Evolutionary conservation across 2,329 filamentous ascomycete genomes (phyloP), one percentile per base, ranked within the genome.

Genomic region (Myriangium duriaei): DNA sequence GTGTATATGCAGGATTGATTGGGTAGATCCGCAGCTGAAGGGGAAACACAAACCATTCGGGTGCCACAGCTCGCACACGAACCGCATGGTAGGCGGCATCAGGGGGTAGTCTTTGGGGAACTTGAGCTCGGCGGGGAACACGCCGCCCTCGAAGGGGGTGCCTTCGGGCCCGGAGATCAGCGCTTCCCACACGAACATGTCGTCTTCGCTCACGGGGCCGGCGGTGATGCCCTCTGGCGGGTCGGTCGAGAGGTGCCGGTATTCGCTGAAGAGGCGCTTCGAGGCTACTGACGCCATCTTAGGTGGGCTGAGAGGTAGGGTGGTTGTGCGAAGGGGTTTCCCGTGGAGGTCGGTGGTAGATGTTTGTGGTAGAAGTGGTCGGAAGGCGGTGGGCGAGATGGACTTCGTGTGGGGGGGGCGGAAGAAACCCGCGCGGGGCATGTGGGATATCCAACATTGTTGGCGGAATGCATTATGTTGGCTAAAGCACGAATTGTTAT

Each of bases 91-190:
- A 6, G 91, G 91, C 44, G 91, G 91, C 49, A 87, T 82, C 4
- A 96, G 74, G n/a, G 91, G 91, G 55, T 98, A 98, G 61, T 98
- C 91, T 56, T 82, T 83, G 4, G 91, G 88, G 54, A 98, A 98
- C 53, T 80, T 86, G 51, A 98, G 74, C 62, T 94, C 86, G 16
- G 91, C 91, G 30, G 87, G 85, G 59, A 96, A 98, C 42, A 98
- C 76, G 37, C 91, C 91, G 42, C 87, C 88, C 66, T 93, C 88
- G 52, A 93, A 98, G 1, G 91, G 91, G 1, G 91, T 98, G 45
- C 81, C 91, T 55, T 94, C 87, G 10, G 91, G 91, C 0, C 91
- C 91, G 61, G 93, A 81, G 53, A 98, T 96, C 45, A 96, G 67
- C 6, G 87, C 91, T 65, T 98, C 91, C 91, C 91, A 98, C 54